phyloP scores from a whole-genome alignment of 2,329 filamentous ascomycete genomes.

The Pestalotiopsis sp. region DNA sequence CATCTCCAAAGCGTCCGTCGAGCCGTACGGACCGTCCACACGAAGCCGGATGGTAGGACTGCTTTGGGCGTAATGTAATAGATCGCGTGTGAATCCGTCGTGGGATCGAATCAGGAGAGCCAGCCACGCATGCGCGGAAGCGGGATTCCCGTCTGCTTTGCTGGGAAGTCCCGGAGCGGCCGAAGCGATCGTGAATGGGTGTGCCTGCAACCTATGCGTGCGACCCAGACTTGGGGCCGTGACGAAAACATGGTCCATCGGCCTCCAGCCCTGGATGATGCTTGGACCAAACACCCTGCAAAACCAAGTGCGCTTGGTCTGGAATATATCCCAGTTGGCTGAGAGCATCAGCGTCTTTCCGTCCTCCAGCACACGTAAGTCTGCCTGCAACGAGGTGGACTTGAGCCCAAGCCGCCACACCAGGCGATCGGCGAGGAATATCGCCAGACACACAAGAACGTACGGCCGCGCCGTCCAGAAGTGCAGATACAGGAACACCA shows the following conservation, averaged over 20 bases:
- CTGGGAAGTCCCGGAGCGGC: conserved; percentile 42
- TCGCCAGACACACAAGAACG: conserved; percentile 50
- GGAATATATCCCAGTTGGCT: conserved; percentile 35
- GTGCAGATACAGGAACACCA: conserved; percentile 61
- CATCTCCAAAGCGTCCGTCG: conserved; percentile 52
- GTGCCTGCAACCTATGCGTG: conserved; percentile 57
- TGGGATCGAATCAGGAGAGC: conserved; percentile 60
- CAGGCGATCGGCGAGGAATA: conserved; percentile 59
- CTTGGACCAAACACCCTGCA: conserved; percentile 26
- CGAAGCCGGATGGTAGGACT: conserved; percentile 46
- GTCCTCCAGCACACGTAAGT: conserved; percentile 55
- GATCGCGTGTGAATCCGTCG: conserved; percentile 57
- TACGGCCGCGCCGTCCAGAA: conserved; percentile 53
- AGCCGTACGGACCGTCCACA: conserved; percentile 67
- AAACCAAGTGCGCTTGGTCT: conserved; percentile 1
- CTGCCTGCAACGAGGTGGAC: conserved; percentile 45
- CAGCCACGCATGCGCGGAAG: conserved; percentile 45
- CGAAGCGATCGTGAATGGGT: conserved; percentile 68
- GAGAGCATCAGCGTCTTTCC: conserved; percentile 53
- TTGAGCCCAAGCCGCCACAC: conserved; percentile 58
- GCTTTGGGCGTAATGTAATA: conserved; percentile 50
- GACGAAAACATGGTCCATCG: conserved; percentile 65
- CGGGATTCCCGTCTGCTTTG: conserved; percentile 15
- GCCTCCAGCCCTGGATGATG: conserved; percentile 54
- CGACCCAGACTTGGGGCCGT: conserved; percentile 54